These are phyloP conservation scores for Ammopiptanthus mongolicus DNA, from an alignment of 306 rosid genomes.

Conservation along the genomic window DNA sequence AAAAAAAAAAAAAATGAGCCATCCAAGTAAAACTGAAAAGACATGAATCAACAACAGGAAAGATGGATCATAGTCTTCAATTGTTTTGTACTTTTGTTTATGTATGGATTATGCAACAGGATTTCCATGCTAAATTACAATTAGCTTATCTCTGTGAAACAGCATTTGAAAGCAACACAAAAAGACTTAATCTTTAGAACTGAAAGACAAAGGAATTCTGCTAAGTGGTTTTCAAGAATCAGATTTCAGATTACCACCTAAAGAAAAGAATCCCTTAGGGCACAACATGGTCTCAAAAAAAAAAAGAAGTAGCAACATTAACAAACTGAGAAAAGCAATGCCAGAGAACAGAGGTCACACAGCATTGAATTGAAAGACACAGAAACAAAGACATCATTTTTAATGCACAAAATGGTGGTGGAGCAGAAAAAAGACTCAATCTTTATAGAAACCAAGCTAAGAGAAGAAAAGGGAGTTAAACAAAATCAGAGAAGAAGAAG, in stretches of 20 bases:
- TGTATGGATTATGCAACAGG: background rate
- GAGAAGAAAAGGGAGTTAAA: background rate
- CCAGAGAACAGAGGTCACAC: background rate
- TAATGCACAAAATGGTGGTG: background rate
- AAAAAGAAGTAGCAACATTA: background rate
- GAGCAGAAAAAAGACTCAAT: background rate
- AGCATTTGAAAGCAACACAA: background rate
- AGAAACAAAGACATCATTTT: background rate
- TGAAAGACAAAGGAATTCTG: slow-evolving; percentile 3
- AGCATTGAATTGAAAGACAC: background rate
- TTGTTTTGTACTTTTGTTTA: no score
- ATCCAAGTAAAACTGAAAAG: slow-evolving; percentile 3
- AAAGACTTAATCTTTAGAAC: background rate
- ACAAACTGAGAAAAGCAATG: slow-evolving; percentile 12
- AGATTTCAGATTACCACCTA: background rate
- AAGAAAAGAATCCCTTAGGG: background rate
- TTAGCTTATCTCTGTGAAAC: background rate
- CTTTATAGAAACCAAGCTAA: background rate
- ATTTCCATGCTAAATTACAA: background rate
- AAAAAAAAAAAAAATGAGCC: background rate
- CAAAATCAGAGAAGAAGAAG: slow-evolving; percentile 6
- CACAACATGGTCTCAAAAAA: background rate
- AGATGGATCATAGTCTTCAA: background rate
- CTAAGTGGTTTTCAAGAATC: background rate
- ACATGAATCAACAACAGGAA: background rate